phyloP scores from a whole-genome alignment of 2,329 filamentous ascomycete species.

The Botryotinia convoluta region DNA sequence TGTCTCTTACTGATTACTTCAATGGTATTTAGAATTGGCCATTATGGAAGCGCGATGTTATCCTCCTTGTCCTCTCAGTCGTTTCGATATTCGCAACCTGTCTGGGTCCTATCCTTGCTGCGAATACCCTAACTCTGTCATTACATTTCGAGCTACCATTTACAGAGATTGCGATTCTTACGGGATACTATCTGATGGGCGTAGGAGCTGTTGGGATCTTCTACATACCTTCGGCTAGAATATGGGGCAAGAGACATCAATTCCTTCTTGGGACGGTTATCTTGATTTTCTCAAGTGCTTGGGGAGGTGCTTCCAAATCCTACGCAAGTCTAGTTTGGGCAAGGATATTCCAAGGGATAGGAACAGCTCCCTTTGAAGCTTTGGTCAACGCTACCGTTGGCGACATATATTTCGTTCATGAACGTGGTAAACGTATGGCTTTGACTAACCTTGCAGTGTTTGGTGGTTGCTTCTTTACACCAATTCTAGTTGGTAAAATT shows the following conservation, averaged over 20 bases:
- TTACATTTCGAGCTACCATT: constrained; percentile 64
- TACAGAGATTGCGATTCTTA: constrained; percentile 76
- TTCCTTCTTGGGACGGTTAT: constrained; percentile 77
- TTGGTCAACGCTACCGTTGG: constrained; percentile 86
- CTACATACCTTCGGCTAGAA: constrained; percentile 80
- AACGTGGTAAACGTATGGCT: constrained; percentile 84
- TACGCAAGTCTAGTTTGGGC: constrained; percentile 75
- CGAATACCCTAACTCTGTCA: constrained; percentile 78
- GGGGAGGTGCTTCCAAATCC: constrained; percentile 66
- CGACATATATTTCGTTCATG: constrained; percentile 86
- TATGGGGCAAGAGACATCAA: constrained; percentile 90
- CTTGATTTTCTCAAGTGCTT: constrained; percentile 70
- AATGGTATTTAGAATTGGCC: constrained; percentile 67
- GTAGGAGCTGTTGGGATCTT: constrained; percentile 78
- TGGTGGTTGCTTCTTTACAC: constrained; percentile 72
- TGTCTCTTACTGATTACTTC: constrained; percentile 19
- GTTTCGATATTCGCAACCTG: constrained; percentile 80
- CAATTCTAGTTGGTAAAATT: constrained; percentile 87
- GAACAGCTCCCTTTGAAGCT: constrained; percentile 83
- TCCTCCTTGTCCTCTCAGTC: constrained; percentile 74
- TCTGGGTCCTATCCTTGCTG: constrained; percentile 81
- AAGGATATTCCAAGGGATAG: constrained; percentile 81
- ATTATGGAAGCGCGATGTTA: constrained; percentile 78
- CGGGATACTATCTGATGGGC: constrained; percentile 83
- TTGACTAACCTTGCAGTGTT: constrained; percentile 69